Conservation (phyloP, 768 basidiomycete species). For the Agaricus subrufescens region DNA sequence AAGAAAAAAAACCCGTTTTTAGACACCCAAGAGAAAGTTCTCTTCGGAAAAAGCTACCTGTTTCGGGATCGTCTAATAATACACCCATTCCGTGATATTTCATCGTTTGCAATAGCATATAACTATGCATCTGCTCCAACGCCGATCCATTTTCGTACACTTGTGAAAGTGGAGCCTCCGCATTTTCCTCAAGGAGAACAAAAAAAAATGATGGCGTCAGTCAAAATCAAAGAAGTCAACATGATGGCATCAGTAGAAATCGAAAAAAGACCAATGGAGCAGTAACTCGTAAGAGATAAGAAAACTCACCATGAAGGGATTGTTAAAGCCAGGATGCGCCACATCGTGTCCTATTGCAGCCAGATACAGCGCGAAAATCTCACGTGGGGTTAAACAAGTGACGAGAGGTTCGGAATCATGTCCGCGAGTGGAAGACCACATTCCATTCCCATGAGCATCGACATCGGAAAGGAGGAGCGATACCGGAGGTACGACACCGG, state of each 20-base stretch:
- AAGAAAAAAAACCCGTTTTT: background rate
- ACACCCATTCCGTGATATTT: constrained; percentile 71
- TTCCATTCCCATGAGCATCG: constrained; percentile 28
- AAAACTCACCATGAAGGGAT: constrained; percentile 82
- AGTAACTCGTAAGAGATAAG: background rate
- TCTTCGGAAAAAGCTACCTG: background rate
- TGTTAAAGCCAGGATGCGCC: constrained; percentile 93
- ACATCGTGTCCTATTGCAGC: constrained; percentile 98
- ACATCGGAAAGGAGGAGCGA: constrained; percentile 44
- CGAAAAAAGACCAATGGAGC: too few species aligned
- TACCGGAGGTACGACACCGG: constrained; percentile 78
- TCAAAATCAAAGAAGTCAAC: background rate
- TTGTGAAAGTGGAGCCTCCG: constrained; percentile 80
- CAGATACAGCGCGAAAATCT: constrained; percentile 81
- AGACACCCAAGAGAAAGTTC: background rate
- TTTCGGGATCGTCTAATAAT: constrained; percentile 52
- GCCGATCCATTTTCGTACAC: constrained; percentile 89
- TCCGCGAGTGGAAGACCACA: constrained; percentile 31
- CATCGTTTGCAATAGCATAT: constrained; percentile 75
- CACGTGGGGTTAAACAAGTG: constrained; percentile 53
- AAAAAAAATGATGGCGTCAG: background rate
- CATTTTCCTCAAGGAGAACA: constrained; percentile 69
- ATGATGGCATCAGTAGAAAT: too few species aligned
- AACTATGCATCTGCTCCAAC: constrained; percentile 88
- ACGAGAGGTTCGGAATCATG: constrained; percentile 35